phyloP scores from a whole-genome alignment of 2,329 filamentous ascomycete genomes.

The Rhynchosporium agropyri region DNA sequence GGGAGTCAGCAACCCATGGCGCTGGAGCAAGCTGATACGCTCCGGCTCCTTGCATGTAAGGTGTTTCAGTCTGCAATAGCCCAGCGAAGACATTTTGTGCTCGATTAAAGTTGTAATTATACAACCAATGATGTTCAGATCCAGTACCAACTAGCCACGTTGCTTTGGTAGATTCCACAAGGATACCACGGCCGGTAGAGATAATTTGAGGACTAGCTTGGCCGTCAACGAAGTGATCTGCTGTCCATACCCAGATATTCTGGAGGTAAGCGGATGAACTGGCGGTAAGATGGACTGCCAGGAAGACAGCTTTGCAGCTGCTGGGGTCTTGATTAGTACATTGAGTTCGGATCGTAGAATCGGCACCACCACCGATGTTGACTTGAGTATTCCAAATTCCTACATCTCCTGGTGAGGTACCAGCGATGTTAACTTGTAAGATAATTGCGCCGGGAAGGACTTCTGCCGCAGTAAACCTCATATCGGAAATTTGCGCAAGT shows the following conservation, averaged over 20 bases:
- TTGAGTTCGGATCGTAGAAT: conserved; percentile 44
- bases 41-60: conserved; percentile 63
- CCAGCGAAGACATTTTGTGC: conserved; percentile 65
- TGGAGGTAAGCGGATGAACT: conserved; percentile 55
- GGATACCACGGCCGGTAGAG: conserved; percentile 49
- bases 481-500: conserved; percentile 53
- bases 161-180: conserved; percentile 44
- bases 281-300: conserved; percentile 52
- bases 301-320: conserved; percentile 51
- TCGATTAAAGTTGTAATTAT: conserved; percentile 55
- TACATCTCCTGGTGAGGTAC: conserved; percentile 50
- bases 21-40: conserved; percentile 43
- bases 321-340: conserved; percentile 46
- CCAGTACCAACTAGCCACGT: conserved; percentile 57
- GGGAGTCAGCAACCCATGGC: conserved; percentile 44
- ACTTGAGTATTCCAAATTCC: conserved; percentile 53
- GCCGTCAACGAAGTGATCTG: conserved; percentile 24
- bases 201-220: conserved; percentile 43
- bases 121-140: conserved; percentile 54
- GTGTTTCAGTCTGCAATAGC: conserved; percentile 69
- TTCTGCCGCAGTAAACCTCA: conserved; percentile 54
- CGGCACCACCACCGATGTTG: conserved; percentile 50
- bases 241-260: conserved; percentile 53
- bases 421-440: conserved; percentile 55
- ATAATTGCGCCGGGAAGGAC: conserved; percentile 48